Evolutionary conservation across 2,329 filamentous ascomycete genomes (phyloP), one percentile per base, ranked within the genome.

Genomic region (Sphaerostilbella broomeana): DNA sequence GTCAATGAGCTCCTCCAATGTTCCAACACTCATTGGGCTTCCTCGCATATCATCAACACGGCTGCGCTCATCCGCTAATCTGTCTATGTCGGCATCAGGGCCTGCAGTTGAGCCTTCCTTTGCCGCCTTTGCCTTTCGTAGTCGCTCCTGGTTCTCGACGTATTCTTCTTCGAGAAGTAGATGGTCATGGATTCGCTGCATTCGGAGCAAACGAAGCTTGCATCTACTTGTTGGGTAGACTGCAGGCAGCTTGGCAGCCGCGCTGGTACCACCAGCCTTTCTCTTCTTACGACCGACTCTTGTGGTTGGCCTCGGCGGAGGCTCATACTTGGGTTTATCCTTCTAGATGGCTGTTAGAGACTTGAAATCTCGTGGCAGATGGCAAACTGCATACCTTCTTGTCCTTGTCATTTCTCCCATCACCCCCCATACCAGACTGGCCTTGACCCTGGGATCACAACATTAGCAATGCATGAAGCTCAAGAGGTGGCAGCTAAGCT

Each of bases 281-380:
- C 89, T 90, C 85, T 98, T 98, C 84, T 94, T 95, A 59, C 90
- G 86, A 46, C 92, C 92, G 62, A 98, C 84, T 62, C 92, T 86
- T 51, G 92, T 97, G 47, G 92, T 98, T 48, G 92, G 92, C 58
- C 90, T 84, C 65, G 92, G 92, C 53, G 92, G 92, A 50, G 92
- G 92, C 68, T 98, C 92, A 74, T 98, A 98, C 84, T 95, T 97
- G 61, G 92, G 92, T 82, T 98, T 98, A 48, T 98, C 90, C 77
- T 98, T 97, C 90, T 95, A 53, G 45, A 25, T 18, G 31, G 43
- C 3, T 38, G 43, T 62, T 46, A 59, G 47, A n/a, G n/a, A n/a
- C n/a, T 31, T 4, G 40, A 7, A 19, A 5, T 28, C 13, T 25
- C n/a, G 4, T 2, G 21, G n/a, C 10, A 10, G 16, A 22, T 5